Evolutionary conservation across 2,329 filamentous ascomycete genomes (phyloP), one percentile per base, ranked within the genome.

Genomic region (Rhynchosporium graminicola): DNA sequence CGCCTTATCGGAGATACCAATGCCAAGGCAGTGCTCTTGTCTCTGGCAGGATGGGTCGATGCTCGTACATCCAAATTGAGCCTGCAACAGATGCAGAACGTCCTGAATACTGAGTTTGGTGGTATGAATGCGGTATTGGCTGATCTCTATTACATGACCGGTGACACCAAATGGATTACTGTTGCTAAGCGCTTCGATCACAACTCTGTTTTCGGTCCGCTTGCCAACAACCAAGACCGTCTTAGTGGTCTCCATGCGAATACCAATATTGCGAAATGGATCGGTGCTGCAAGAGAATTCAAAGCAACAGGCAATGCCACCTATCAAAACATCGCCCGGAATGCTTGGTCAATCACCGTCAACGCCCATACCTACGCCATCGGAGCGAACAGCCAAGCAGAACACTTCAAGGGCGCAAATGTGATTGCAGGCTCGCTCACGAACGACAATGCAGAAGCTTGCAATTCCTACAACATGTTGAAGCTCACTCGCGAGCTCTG

Each of bases 401-500:
- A 56, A 26, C 54, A 56, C n/a, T 56, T 56, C 10, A 20, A 43
- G 3, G 38, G n/a, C 3, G 9, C 40, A 3, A 56, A 56, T 31
- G 43, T n/a, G 29, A 56, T 56, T 43, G 54, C 54, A 13, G 54
- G 38, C 9, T 31, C 28, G 2, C 29, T 56, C 10, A 45, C 20
- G 26, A 56, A 4, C 1, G 54, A 56, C 31, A 45, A 36, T 6
- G 40, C 38, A 20, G 54, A 56, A 38, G n/a, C 40, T 28, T 56
- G 54, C n/a, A 56, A 56, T 12, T 45, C 54, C 8, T 56, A 56
- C 38, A 56, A 56, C 20, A 56, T 56, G 54, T 38, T 56, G 38
- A 56, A 56, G 54, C 29, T 56, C 8, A 45, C 36, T 20, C 26
- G 43, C 4, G 38, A 56, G 29, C n/a, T 56, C 3, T 56, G 54